Evolutionary conservation across 2,329 filamentous ascomycete species (phyloP), one percentile per base, ranked within the genome.

Genomic region (Nothophaeocryptopus gaeumannii): DNA sequence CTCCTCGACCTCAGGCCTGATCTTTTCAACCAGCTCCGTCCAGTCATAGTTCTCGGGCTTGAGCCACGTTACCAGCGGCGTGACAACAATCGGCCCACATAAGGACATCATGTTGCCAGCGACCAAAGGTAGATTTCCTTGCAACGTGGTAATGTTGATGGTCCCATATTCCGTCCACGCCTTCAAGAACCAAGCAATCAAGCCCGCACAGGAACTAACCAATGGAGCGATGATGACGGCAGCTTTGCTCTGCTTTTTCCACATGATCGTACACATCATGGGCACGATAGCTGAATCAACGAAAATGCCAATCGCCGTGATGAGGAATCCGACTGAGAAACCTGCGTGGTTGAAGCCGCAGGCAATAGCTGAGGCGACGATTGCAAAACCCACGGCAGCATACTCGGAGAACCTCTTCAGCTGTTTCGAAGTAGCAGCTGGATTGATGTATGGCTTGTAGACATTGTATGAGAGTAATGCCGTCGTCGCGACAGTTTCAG

Each of bases 1-100:
- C 46, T 66, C 63, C 15, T 56, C 60, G 20, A 26, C 20, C 20
- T 73, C 67, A 36, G 50, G 46, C 39, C 51, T 16, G 44, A 54
- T 51, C 39, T 43, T 26, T 34, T 51, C 42, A 0, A 74, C 75
- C 61, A 81, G 79, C 88, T 95, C 95, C 10, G 81, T 73, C 84
- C 88, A 95, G 73, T 95, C 86, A 69, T 95, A 95, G 59, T 86
- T 83, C 51, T 91, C 84, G 10, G 74, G 64, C 15, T 82, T 82
- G 54, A 88, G 84, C 11, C 43, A 60, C 8, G 60, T 64, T 32
- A 64, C 70, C 43, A 84, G 78, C 0, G 87, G 91, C 15, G 93
- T 76, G 37, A 90, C 51, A 0, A 88, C 87, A 4, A 91, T 62
- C 91, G 83, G 34, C 89, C 64, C 0, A 81, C 69, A 68, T 49